Percentiles rank a stretch among this genome's conserved stretches.
These are phyloP conservation scores for Sanghuangporus weigelae DNA, from an alignment of 1,284 basidiomycete species.

Conservation along the genomic window DNA sequence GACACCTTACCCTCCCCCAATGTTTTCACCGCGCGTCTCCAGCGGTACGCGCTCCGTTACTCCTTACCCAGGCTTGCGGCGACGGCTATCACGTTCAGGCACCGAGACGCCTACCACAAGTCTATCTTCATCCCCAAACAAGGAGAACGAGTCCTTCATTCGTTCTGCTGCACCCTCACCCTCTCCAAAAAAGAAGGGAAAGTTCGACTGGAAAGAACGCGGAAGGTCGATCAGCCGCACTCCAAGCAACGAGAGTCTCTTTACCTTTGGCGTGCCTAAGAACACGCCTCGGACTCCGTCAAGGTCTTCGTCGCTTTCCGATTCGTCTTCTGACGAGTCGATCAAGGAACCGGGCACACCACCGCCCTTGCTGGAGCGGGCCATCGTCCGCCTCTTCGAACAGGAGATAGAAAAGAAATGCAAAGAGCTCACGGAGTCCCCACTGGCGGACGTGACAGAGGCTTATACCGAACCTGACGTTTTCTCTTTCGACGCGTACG, in stretches of 20 bases:
- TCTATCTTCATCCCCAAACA: not conserved
- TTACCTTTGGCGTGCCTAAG: not conserved
- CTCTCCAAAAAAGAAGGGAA: not conserved
- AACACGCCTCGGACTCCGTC: not conserved
- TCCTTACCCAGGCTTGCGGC: not conserved
- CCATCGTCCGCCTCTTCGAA: not conserved
- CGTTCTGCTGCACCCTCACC: not conserved
- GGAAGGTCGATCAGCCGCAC: not conserved
- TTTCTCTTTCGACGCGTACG: not conserved
- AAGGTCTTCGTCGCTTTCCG: not conserved
- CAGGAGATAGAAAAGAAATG: not conserved
- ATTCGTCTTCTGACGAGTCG: not conserved
- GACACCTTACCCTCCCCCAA: not conserved
- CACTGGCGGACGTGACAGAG: not conserved
- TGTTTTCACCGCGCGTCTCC: not conserved
- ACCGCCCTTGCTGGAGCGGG: not conserved
- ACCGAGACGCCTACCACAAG: not conserved
- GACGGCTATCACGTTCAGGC: not conserved
- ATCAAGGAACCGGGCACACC: not conserved
- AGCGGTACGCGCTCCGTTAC: not conserved
- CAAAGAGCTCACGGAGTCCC: conserved; percentile 1
- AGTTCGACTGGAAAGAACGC: not conserved
- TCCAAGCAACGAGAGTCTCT: not conserved
- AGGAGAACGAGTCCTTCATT: not conserved
- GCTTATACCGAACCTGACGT: not conserved